These are phyloP conservation scores for Spatholobus suberectus DNA, from an alignment of 306 rosid genomes.

Conservation along the genomic window DNA sequence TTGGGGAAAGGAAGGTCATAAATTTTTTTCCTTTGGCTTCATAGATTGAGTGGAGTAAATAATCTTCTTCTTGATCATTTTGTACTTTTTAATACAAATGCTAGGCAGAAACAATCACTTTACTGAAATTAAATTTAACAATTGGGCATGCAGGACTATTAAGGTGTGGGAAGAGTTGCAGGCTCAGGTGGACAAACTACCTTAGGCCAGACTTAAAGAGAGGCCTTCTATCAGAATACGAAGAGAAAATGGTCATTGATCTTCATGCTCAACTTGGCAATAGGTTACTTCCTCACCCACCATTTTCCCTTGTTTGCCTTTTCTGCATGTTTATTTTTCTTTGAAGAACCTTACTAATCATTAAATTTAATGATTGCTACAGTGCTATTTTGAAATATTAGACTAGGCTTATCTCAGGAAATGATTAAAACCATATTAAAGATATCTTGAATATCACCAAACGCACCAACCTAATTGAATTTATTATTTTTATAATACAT, in stretches of 20 bases:
- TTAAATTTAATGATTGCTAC: not conserved
- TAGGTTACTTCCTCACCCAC: conserved; percentile 54
- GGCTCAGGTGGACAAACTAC: conserved; percentile 94
- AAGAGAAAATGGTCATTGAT: conserved; percentile 90
- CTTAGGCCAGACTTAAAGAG: conserved; percentile 93
- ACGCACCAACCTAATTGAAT: conserved; percentile 30
- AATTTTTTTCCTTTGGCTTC: not conserved
- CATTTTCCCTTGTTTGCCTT: not conserved
- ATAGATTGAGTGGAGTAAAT: not conserved
- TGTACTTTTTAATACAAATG: not conserved
- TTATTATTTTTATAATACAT: conserved; percentile 8
- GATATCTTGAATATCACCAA: conserved; percentile 26
- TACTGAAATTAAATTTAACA: not conserved
- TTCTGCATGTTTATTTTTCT: conserved; percentile 30
- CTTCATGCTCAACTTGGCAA: conserved; percentile 97
- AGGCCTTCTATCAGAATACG: conserved; percentile 83
- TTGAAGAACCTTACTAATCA: not conserved
- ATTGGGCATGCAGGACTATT: conserved; percentile 65
- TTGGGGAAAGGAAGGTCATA: not conserved
- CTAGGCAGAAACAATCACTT: not conserved
- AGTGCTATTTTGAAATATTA: not conserved
- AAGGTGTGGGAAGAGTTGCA: conserved; percentile 97
- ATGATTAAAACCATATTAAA: conserved; percentile 34
- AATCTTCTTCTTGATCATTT: not conserved
- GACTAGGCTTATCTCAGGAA: not conserved